phyloP scores from a whole-genome alignment of 2,329 filamentous ascomycete species.

The Fusarium bactridioides region DNA sequence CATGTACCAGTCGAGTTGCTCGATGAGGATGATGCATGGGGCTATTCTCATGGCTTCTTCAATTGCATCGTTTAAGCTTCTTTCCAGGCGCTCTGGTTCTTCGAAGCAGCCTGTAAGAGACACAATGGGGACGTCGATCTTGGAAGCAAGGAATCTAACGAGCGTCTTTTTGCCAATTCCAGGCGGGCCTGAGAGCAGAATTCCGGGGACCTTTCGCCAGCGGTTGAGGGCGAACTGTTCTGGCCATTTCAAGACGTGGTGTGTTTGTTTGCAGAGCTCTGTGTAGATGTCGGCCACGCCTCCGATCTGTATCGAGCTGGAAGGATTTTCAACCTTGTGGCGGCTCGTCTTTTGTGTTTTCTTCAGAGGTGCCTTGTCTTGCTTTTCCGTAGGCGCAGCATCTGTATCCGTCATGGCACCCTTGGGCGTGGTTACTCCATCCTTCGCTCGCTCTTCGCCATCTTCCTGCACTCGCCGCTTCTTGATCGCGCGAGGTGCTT shows the following conservation, averaged over 20 bases:
- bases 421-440: conserved; percentile 20
- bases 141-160: too few species aligned
- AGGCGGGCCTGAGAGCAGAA: conserved; percentile 79
- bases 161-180: conserved; percentile 49
- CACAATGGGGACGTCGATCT: conserved; percentile 74
- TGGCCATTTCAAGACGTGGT: conserved; percentile 31
- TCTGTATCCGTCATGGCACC: conserved; percentile 32
- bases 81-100: conserved; percentile 51
- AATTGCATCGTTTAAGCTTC: conserved; percentile 50
- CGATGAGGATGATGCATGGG: conserved; percentile 90
- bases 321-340: conserved; percentile 43
- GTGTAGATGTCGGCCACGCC: conserved; percentile 40
- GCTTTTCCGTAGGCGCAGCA: conserved; percentile 29
- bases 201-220: conserved; percentile 52
- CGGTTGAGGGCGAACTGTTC: too few species aligned
- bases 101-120: conserved; percentile 53
- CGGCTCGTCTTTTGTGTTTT: conserved; percentile 44
- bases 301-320: conserved; percentile 37
- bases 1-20: conserved; percentile 85
- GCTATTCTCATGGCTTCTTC: conserved; percentile 87
- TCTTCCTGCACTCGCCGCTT: conserved; percentile 46
- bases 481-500: conserved; percentile 41
- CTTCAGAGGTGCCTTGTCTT: conserved; percentile 42
- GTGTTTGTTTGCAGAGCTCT: conserved; percentile 28
- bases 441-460: conserved; percentile 35